Conservation (phyloP, 352 stramenopile genomes). For the Peronospora farinosa region DNA sequence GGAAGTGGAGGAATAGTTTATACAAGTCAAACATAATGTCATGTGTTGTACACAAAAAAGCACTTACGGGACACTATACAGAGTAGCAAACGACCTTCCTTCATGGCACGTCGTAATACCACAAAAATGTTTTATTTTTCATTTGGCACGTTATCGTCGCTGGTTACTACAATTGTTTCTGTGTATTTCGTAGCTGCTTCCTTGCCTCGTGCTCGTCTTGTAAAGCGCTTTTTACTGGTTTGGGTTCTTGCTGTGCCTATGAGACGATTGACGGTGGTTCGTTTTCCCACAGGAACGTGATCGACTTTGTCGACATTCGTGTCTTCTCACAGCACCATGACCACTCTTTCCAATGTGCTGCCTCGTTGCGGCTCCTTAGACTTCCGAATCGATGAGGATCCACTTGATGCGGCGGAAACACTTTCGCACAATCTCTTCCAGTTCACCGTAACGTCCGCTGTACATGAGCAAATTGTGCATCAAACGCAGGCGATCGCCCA, state of each 20-base stretch:
- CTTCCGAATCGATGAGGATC: slow-evolving; percentile 88
- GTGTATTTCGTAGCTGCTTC: slow-evolving; percentile 15
- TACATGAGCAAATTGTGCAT: slow-evolving; percentile 89
- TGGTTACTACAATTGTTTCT: slow-evolving; percentile 8
- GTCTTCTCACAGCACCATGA: neutral
- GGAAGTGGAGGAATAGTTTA: too few species aligned
- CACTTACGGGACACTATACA: too few species aligned
- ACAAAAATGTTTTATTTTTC: too few species aligned
- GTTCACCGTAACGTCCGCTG: slow-evolving; percentile 69
- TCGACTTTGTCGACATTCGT: too few species aligned
- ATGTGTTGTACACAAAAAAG: too few species aligned
- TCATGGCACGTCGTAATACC: too few species aligned
- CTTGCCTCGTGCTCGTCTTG: slow-evolving; percentile 9
- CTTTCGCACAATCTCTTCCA: slow-evolving; percentile 88
- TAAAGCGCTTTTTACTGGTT: neutral
- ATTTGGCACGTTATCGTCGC: too few species aligned
- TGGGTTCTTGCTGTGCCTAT: slow-evolving; percentile 1
- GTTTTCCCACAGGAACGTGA: neutral
- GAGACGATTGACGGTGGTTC: slow-evolving; percentile 7
- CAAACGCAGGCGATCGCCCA: slow-evolving; percentile 78
- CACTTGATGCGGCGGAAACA: slow-evolving; percentile 89
- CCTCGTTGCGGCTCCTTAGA: slow-evolving; percentile 34
- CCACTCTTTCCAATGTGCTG: neutral
- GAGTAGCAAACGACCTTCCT: too few species aligned
- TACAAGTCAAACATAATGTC: too few species aligned